Percentiles rank a stretch among this genome's conserved stretches.
Conservation (phyloP, 2,329 filamentous ascomycete species). For the Claviceps digitariae region DNA sequence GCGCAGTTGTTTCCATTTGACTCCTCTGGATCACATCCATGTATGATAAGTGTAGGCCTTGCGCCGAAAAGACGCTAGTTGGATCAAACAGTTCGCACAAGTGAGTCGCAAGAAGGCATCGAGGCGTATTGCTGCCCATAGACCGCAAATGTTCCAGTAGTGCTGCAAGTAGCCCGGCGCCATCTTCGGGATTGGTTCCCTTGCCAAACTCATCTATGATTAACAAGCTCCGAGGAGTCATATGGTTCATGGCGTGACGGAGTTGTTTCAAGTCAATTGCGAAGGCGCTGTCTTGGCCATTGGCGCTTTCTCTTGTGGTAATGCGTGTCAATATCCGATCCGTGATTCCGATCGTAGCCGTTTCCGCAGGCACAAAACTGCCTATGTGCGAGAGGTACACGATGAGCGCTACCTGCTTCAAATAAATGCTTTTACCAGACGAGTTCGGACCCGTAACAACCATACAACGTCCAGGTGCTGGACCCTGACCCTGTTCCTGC, state of each 20-base stretch:
- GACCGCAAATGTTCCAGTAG: conserved; percentile 42
- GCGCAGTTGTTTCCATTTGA: conserved; percentile 33
- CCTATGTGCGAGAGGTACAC: conserved; percentile 88
- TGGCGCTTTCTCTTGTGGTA: conserved; percentile 54
- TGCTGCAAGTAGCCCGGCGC: conserved; percentile 43
- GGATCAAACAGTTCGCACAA: conserved; percentile 61
- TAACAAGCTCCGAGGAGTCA: conserved; percentile 64
- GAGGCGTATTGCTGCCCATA: conserved; percentile 33
- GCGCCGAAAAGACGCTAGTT: conserved; percentile 36
- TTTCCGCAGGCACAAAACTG: conserved; percentile 74
- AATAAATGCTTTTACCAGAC: conserved; percentile 90
- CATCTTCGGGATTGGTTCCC: conserved; percentile 44
- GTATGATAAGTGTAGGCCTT: conserved; percentile 46
- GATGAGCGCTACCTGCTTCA: conserved; percentile 85
- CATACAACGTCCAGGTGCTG: conserved; percentile 35
- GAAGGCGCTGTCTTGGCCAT: conserved; percentile 47
- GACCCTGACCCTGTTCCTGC: conserved; percentile 11
- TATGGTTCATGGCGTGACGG: conserved; percentile 58
- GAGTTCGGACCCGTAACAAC: conserved; percentile 89
- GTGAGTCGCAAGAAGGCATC: conserved; percentile 48
- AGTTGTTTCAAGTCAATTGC: conserved; percentile 79
- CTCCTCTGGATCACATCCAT: conserved; percentile 55
- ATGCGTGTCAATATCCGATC: conserved; percentile 88
- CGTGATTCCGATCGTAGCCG: conserved; percentile 68
- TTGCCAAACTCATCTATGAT: conserved; percentile 88